Conservation (phyloP, 2,329 filamentous ascomycete species). For the Pestalotiopsis sp. region DNA sequence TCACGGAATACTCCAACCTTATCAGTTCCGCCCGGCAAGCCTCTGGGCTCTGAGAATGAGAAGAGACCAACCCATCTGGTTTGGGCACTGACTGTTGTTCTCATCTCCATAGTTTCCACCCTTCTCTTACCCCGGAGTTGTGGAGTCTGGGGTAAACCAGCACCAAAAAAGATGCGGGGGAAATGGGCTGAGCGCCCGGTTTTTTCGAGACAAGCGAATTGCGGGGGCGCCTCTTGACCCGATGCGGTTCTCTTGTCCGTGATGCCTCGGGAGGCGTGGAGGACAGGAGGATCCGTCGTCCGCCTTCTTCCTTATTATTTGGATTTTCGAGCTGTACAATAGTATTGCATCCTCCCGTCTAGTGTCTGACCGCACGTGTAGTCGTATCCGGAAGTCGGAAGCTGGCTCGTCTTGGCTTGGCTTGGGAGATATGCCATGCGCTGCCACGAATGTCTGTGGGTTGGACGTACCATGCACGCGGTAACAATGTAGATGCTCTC, state of each 20-base stretch:
- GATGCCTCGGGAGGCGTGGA: constrained; percentile 11
- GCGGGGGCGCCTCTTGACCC: constrained; percentile 10
- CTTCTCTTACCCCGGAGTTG: background rate
- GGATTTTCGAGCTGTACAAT: background rate
- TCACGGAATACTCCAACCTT: background rate
- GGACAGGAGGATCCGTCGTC: background rate
- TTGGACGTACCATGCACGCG: no score
- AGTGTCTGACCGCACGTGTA: no score
- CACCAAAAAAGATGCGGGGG: constrained; percentile 2
- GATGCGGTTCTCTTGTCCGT: background rate
- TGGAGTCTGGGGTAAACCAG: constrained; percentile 5
- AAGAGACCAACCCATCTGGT: no score
- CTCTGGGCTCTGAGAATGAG: no score
- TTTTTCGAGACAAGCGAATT: background rate
- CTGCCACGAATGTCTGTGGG: background rate
- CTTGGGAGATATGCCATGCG: background rate
- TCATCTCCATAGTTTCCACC: background rate
- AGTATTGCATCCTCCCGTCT: no score
- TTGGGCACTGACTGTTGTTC: background rate
- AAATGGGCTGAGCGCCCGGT: constrained; percentile 1
- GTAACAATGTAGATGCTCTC: no score
- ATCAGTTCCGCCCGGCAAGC: no score
- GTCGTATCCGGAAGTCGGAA: background rate
- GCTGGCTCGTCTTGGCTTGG: background rate
- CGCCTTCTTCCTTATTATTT: background rate